phyloP scores from a whole-genome alignment of 108 stramenopile genomes.

The Nitzschia palea region DNA sequence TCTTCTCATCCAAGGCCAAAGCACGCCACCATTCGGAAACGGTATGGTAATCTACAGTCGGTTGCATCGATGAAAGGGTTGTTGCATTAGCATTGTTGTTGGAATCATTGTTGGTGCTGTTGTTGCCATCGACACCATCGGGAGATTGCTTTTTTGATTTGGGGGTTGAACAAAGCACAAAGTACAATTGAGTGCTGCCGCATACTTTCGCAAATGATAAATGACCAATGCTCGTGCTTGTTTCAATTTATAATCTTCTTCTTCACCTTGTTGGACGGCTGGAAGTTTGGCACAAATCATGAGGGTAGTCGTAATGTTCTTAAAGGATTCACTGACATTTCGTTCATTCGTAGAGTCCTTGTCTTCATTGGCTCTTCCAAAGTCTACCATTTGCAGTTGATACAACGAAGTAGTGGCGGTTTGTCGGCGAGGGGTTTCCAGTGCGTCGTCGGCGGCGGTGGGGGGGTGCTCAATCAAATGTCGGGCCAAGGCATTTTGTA shows the following conservation, averaged over 20 bases:
- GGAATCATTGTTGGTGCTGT: background rate
- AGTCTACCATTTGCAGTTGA: conserved; percentile 41
- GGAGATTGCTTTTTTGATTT: background rate
- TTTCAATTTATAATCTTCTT: conserved; percentile 48
- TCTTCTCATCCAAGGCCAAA: conserved; percentile 31
- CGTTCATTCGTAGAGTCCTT: background rate
- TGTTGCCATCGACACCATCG: background rate
- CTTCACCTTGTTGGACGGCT: background rate
- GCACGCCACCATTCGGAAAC: conserved; percentile 26
- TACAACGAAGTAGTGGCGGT: conserved; percentile 45
- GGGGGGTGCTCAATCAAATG: conserved; percentile 37
- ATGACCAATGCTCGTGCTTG: conserved; percentile 58
- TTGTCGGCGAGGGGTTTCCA: conserved; percentile 19
- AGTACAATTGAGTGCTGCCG: conserved; percentile 53
- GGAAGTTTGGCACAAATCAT: conserved; percentile 40
- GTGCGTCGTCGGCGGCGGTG: background rate
- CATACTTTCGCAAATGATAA: conserved; percentile 83
- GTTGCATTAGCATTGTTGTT: background rate
- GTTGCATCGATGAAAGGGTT: conserved; percentile 2
- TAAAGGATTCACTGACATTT: conserved; percentile 14
- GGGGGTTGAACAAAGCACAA: conserved; percentile 55
- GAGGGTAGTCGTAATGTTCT: conserved; percentile 27
- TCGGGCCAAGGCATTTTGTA: conserved; percentile 47
- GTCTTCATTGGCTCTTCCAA: conserved; percentile 49
- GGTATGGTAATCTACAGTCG: conserved; percentile 11